Evolutionary conservation across 495 filamentous ascomycete genomes (phyloP).

Genomic region (Penicillium roqueforti): DNA sequence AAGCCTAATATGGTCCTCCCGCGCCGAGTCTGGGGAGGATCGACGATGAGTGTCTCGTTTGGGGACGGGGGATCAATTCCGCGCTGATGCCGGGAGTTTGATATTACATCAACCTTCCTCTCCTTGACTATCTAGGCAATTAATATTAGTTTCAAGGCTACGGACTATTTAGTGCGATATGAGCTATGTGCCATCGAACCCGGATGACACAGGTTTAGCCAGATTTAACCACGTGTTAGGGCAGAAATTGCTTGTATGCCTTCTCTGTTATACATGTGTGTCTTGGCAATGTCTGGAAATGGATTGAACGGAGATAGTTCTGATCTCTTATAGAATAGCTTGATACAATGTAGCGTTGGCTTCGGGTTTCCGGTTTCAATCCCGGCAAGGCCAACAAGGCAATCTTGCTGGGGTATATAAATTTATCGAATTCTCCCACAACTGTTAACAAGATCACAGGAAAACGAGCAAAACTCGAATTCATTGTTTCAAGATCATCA

Average conservation of each 20-base stretch:
- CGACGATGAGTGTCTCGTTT: slow-evolving; percentile 11
- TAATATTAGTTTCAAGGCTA: background rate
- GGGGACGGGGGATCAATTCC: slow-evolving; percentile 16
- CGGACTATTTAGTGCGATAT: background rate
- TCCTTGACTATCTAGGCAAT: slow-evolving; percentile 7
- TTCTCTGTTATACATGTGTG: background rate
- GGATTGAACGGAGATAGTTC: background rate
- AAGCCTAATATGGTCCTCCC: background rate
- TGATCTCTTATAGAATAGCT: background rate
- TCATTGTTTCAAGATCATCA: background rate
- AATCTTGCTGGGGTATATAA: slow-evolving; percentile 8
- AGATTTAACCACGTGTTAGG: background rate
- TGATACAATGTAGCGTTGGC: background rate
- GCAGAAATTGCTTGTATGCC: background rate
- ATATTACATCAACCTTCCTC: background rate
- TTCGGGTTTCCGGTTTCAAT: background rate
- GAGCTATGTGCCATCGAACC: background rate
- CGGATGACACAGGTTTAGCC: background rate
- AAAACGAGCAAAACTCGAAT: background rate
- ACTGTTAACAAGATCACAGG: background rate
- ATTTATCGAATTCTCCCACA: no score
- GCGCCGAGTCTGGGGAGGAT: slow-evolving; percentile 12
- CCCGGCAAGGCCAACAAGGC: background rate
- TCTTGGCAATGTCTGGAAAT: background rate
- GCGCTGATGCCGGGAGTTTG: slow-evolving; percentile 7